Conservation (phyloP, 78 protist genomes). For the Guillardia theta region DNA sequence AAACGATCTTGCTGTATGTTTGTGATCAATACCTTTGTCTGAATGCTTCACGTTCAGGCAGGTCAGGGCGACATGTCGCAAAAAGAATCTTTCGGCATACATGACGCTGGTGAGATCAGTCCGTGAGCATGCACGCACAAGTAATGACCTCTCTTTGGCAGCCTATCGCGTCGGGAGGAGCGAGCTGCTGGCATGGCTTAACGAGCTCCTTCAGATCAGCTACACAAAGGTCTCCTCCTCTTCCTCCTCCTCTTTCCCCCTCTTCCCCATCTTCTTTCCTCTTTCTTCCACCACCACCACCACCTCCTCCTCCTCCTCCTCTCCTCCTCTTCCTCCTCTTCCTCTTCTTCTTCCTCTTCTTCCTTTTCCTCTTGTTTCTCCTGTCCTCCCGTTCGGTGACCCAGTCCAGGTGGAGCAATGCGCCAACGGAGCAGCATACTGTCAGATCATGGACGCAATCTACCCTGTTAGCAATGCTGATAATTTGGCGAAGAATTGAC, state of each 20-base stretch:
- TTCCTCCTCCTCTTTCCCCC: too few relatives aligned
- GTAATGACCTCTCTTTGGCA: background rate
- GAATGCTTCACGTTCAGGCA: too few relatives aligned
- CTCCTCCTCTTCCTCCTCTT: background rate
- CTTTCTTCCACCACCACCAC: background rate
- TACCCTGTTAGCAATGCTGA: background rate
- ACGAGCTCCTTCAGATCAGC: background rate
- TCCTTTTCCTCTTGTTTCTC: background rate
- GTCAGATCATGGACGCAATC: background rate
- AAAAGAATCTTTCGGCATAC: background rate
- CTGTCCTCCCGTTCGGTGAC: too few relatives aligned
- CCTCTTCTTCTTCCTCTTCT: background rate
- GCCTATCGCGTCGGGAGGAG: background rate
- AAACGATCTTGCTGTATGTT: too few relatives aligned
- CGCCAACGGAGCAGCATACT: slow-evolving; percentile 10
- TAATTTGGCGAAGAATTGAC: background rate
- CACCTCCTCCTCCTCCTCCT: background rate
- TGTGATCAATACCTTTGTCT: too few relatives aligned
- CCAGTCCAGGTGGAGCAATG: slow-evolving; percentile 6
- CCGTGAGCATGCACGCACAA: background rate
- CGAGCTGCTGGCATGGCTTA: background rate
- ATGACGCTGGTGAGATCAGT: background rate
- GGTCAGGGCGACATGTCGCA: too few relatives aligned
- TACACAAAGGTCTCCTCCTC: background rate
- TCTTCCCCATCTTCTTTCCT: background rate